Conservation (phyloP, 2,329 filamentous ascomycete species). For the Cercospora sojina region DNA sequence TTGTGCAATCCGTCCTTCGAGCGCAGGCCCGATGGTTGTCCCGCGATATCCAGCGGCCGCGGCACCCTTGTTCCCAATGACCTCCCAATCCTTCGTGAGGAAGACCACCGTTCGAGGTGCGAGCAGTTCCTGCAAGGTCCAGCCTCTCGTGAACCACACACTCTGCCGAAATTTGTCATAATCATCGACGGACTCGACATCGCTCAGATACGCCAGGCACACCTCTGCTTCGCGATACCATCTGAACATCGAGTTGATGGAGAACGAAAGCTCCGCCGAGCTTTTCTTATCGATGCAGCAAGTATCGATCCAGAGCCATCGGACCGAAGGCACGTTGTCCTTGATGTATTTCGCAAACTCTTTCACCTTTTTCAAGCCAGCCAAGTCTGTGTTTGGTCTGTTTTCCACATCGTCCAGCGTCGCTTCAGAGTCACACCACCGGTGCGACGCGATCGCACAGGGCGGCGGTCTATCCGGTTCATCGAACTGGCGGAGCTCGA, state of each 20-base stretch:
- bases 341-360: conserved; percentile 24
- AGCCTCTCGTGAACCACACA: conserved; percentile 30
- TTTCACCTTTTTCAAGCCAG: conserved; percentile 22
- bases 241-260: conserved; percentile 28
- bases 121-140: conserved; percentile 31
- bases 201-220: conserved; percentile 26
- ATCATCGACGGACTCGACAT: conserved; percentile 14
- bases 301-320: conserved; percentile 29
- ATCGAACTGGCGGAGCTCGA: background rate
- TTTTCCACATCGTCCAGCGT: conserved; percentile 22
- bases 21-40: conserved; percentile 7
- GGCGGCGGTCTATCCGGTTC: background rate
- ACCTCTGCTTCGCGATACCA: conserved; percentile 27
- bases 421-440: conserved; percentile 19
- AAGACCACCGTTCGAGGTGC: conserved; percentile 26
- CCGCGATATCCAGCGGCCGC: background rate
- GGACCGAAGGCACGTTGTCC: conserved; percentile 13
- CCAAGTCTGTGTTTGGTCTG: conserved; percentile 10
- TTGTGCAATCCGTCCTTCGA: conserved; percentile 14
- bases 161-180: conserved; percentile 13
- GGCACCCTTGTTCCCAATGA: conserved; percentile 27
- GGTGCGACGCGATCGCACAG: conserved; percentile 25
- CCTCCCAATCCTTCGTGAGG: conserved; percentile 23
- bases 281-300: conserved; percentile 29
- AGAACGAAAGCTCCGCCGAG: conserved; percentile 23